Base-by-base conservation (phyloP, 768 basidiomycete genomes). In the Fibroporia radiculosa region DNA sequence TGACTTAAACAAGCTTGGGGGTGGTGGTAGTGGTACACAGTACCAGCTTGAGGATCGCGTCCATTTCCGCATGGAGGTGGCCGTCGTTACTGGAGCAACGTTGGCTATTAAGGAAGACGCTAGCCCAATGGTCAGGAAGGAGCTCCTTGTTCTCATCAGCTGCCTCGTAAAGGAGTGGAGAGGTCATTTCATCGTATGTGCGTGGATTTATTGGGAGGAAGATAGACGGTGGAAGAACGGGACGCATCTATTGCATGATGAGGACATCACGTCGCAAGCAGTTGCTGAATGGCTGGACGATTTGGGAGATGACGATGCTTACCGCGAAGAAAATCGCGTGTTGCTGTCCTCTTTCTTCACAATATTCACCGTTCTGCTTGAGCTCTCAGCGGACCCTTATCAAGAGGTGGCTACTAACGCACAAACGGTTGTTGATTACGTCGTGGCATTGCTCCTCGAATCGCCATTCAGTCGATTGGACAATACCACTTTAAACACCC, bases 191-290 rank as follows among this genome's bases (percentile, higher is more conserved):
- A 89, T 95, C 38, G 80, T 93, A 29, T 96, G 95, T 50, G 93
- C 95, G 1, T 98, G 95, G 93, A 68, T 91, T 7, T 93, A 96
- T 60, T 89, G 89, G 81, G 93, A 96, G 58, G 89, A 93, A 60
- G 88, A 95, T 54, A 66, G 82, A 40, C 76, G 72, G 47, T 80
- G 83, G 77, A 60, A 54, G 28, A 73, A 56, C 52, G 71, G 54
- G 28, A 52, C 62, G 13, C 53, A 49, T 18, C 36, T 50, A 24
- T 56, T 63, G 46, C 69, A 71, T 24, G 81, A 83, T 38, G 84
- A 89, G n/a, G 85, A 90, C 43, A 58, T 86, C 44, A 82, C 86
- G 13, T 70, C 71, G 14, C 73, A 77, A 47, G 88, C 88, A 0
- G 69, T 93, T 24, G 65, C 71, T 16, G 84, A 89, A 49, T 95